phyloP scores from a whole-genome alignment of 805 yeast genomes.

The Cyberlindnera suaveolens region DNA sequence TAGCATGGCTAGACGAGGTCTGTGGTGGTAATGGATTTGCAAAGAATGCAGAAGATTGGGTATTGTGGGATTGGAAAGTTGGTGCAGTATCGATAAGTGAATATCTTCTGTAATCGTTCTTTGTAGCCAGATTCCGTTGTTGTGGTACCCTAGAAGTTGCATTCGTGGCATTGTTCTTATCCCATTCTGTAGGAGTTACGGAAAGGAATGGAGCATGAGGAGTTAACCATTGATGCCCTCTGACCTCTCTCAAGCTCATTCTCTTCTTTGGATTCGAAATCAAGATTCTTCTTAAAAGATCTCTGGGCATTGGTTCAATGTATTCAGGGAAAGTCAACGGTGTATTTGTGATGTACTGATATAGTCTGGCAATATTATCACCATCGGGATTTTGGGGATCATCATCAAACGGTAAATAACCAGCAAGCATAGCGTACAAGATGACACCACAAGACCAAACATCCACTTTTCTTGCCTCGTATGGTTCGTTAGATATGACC shows the following conservation, averaged over 20 bases:
- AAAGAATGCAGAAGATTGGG: conserved; percentile 26
- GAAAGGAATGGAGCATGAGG: conserved; percentile 78
- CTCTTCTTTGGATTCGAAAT: conserved; percentile 82
- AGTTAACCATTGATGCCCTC: conserved; percentile 84
- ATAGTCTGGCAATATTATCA: conserved; percentile 82
- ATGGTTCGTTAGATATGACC: conserved; percentile 80
- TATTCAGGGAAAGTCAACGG: conserved; percentile 95
- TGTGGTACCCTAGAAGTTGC: conserved; percentile 24
- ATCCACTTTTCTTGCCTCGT: conserved; percentile 90
- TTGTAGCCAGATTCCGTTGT: conserved; percentile 6
- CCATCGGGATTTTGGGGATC: conserved; percentile 97
- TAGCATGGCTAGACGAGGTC: conserved; percentile 57
- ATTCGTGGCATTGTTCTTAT: conserved; percentile 34
- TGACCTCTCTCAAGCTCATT: conserved; percentile 58
- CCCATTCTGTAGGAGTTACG: conserved; percentile 90
- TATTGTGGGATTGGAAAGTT: conserved; percentile 35
- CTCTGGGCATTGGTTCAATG: conserved; percentile 85
- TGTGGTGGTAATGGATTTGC: conserved; percentile 62
- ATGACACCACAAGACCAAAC: conserved; percentile 97
- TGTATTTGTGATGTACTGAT: conserved; percentile 86
- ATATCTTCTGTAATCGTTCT: conserved; percentile 29
- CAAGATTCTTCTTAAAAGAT: conserved; percentile 74
- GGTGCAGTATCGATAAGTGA: conserved; percentile 39
- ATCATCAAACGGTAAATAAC: conserved; percentile 95
- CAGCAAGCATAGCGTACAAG: conserved; percentile 93